Evolutionary conservation across 768 basidiomycete genomes (phyloP).

Genomic region (Mycena kentingensis): DNA sequence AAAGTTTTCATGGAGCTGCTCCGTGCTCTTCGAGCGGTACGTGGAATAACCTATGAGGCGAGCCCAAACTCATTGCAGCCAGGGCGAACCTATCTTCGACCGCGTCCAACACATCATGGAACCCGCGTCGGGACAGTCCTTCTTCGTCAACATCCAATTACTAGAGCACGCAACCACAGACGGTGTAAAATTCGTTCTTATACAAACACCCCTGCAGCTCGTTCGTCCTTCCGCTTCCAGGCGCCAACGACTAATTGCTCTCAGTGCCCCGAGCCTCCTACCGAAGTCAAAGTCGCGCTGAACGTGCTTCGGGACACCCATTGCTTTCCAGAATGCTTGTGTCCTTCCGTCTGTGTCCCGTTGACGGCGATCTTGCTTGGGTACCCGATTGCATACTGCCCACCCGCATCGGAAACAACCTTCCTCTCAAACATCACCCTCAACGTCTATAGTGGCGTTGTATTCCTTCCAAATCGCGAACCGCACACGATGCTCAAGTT

Average conservation of each 20-base stretch:
- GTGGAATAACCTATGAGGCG: conserved; percentile 3
- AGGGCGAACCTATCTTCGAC: conserved; percentile 36
- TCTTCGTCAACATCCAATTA: conserved; percentile 49
- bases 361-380: conserved; percentile 63
- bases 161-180: conserved; percentile 4
- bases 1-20: conserved; percentile 40
- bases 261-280: conserved; percentile 24
- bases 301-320: conserved; percentile 21
- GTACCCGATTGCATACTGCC: conserved; percentile 56
- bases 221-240: conserved; percentile 5
- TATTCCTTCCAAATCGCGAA: conserved; percentile 20
- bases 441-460: conserved; percentile 51
- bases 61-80: neutral
- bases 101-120: conserved; percentile 50
- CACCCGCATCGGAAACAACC: conserved; percentile 31
- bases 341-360: conserved; percentile 41
- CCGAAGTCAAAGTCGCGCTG: conserved; percentile 10
- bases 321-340: conserved; percentile 31
- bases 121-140: conserved; percentile 49
- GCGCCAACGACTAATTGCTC: neutral
- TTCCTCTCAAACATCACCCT: conserved; percentile 51
- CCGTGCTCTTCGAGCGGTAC: conserved; percentile 40
- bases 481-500: conserved; percentile 54
- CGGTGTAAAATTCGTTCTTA: conserved; percentile 13
- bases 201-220: conserved; percentile 17